Conservation (phyloP, 306 rosid genomes). For the Parietaria judaica region DNA sequence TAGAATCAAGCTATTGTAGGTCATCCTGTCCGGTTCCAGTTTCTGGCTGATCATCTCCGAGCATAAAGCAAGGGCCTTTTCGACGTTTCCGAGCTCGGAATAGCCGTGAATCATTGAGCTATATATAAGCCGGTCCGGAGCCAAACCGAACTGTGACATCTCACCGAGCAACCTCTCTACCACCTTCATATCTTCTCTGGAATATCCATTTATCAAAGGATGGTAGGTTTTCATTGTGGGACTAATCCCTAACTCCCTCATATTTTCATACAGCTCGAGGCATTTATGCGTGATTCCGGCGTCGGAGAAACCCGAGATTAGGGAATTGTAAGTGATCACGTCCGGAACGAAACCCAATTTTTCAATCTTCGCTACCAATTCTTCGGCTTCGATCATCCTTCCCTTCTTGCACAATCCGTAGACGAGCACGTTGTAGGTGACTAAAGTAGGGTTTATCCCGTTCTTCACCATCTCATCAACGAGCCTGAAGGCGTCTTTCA, state of each 20-base stretch:
- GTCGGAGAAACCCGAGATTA: slow-evolving; percentile 62
- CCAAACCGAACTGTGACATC: slow-evolving; percentile 44
- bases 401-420: slow-evolving; percentile 64
- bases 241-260: slow-evolving; percentile 54
- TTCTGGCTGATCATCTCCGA: slow-evolving; percentile 51
- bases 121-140: slow-evolving; percentile 54
- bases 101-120: slow-evolving; percentile 43
- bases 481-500: slow-evolving; percentile 46
- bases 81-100: slow-evolving; percentile 47
- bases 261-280: slow-evolving; percentile 45
- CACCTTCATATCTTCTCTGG: slow-evolving; percentile 36
- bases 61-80: slow-evolving; percentile 45
- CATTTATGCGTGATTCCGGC: slow-evolving; percentile 41
- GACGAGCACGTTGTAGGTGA: slow-evolving; percentile 62
- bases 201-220: slow-evolving; percentile 49
- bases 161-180: slow-evolving; percentile 46
- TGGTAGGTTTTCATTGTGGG: slow-evolving; percentile 62
- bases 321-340: slow-evolving; percentile 72
- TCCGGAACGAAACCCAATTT: slow-evolving; percentile 45
- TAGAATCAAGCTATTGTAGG: slow-evolving; percentile 72
- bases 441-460: slow-evolving; percentile 50
- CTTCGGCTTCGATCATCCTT: slow-evolving; percentile 53
- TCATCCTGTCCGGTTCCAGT: slow-evolving; percentile 50
- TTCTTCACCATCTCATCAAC: slow-evolving; percentile 47
- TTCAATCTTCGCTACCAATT: slow-evolving; percentile 31